Percentiles rank a stretch among this genome's conserved stretches.
These are phyloP conservation scores for Metarhizium anisopliae DNA, from an alignment of 2,329 filamentous ascomycete species.

Conservation along the genomic window DNA sequence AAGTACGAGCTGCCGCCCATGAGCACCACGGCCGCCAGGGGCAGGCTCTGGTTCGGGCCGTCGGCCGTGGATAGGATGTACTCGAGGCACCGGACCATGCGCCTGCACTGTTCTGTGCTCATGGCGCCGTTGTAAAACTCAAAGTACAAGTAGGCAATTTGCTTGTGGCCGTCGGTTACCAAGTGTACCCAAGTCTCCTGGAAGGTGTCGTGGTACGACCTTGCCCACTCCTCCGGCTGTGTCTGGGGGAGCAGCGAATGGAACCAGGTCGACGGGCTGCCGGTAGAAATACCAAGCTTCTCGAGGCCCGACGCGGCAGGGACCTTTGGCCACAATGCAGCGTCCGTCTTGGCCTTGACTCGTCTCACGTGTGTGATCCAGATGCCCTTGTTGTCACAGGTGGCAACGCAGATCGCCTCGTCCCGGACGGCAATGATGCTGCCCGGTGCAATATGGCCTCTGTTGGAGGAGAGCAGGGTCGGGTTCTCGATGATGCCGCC, in stretches of 20 bases:
- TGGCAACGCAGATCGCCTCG: conserved; percentile 26
- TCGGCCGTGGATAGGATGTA: conserved; percentile 18
- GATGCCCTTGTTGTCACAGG: conserved; percentile 28
- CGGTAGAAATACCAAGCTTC: conserved; percentile 21
- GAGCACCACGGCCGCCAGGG: conserved; percentile 28
- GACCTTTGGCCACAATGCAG: conserved; percentile 31
- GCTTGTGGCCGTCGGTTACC: conserved; percentile 12
- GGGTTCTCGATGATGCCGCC: conserved; percentile 29
- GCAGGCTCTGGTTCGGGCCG: conserved; percentile 8
- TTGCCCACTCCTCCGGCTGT: conserved; percentile 18
- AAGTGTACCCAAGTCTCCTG: conserved; percentile 32
- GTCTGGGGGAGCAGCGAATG: conserved; percentile 7
- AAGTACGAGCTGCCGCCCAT: conserved; percentile 29
- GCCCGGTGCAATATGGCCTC: conserved; percentile 9
- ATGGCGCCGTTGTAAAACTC: conserved; percentile 36
- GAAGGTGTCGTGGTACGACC: conserved; percentile 19
- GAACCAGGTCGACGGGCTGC: conserved; percentile 9
- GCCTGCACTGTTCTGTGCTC: conserved; percentile 28
- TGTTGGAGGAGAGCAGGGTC: conserved; percentile 1
- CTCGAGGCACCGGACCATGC: conserved; percentile 25
- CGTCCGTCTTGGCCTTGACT: conserved; percentile 26
- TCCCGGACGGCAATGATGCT: conserved; percentile 26
- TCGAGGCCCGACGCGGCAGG: conserved; percentile 25
- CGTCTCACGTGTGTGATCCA: conserved; percentile 32
- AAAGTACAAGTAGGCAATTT: conserved; percentile 30